phyloP scores from a whole-genome alignment of 495 filamentous ascomycete species.

The Recurvomyces mirabilis region DNA sequence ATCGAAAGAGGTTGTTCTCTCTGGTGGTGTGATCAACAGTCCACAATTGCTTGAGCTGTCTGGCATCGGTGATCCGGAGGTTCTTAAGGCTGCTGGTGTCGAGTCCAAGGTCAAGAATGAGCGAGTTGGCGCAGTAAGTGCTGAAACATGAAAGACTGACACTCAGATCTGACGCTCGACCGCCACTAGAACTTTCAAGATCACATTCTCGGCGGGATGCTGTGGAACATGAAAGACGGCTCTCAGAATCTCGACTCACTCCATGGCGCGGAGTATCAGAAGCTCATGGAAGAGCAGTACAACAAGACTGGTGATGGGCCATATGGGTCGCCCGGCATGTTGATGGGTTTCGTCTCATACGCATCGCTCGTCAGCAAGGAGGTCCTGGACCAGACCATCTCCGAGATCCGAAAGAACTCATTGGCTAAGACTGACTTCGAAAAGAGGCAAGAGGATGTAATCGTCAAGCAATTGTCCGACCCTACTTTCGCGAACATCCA shows the following conservation, averaged over 20 bases:
- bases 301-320: conserved; percentile 22
- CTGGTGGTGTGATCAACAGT: conserved; percentile 19
- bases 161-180: background rate
- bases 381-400: conserved; percentile 19
- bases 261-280: conserved; percentile 17
- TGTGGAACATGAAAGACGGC: conserved; percentile 19
- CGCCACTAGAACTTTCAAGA: conserved; percentile 21
- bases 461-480: conserved; percentile 19
- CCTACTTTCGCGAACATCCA: conserved; percentile 23
- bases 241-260: conserved; percentile 15
- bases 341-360: conserved; percentile 27
- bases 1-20: conserved; percentile 22
- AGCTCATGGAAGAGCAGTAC: conserved; percentile 21
- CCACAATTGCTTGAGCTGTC: conserved; percentile 27
- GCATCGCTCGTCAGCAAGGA: conserved; percentile 20
- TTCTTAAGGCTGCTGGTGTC: conserved; percentile 18
- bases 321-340: conserved; percentile 26
- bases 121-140: conserved; percentile 12
- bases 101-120: conserved; percentile 17
- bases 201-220: conserved; percentile 21
- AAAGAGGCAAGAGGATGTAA: conserved; percentile 23
- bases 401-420: conserved; percentile 21
- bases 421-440: conserved; percentile 24
- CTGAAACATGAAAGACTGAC: no score
- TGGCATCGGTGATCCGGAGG: conserved; percentile 24